Evolutionary conservation across 257 asterid species (phyloP), one percentile per base, ranked within the genome.

Genomic region (Primulina huaijiensis): DNA sequence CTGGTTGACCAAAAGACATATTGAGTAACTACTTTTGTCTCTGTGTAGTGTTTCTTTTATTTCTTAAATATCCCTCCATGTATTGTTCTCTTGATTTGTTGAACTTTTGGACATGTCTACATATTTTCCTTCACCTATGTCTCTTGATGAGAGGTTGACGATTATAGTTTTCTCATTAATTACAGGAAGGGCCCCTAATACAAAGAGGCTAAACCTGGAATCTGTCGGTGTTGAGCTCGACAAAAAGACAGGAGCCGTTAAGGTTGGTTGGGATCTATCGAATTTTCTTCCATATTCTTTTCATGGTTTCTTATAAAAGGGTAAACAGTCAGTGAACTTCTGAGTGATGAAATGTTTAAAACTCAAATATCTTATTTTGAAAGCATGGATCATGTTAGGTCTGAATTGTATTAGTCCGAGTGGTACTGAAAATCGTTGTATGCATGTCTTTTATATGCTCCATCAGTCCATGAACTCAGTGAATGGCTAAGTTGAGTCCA

Each of bases 141-240:
- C 33, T 64, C 65, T 57, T 31, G 40, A 20, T 58, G 64, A 53
- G 75, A 62, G 62, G 61, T 70, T 46, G 50, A 38, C 67, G 52
- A 55, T 63, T 40, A 61, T 60, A 14, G 64, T 60, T 72, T 73
- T 69, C 68, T 70, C 35, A 23, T 67, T 78, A 65, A 55, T 74
- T 79, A 65, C 87, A 92, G 98, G 98, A 65, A 88, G 98, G 75
- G 82, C 77, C 57, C 98, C 98, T n/a, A 92, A 92, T 81, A 73
- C 97, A 25, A 92, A 87, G 79, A 82, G 98, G 78, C 76, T 92
- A 74, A 92, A 92, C 81, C 90, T 92, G 82, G 92, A 83, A 77
- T 79, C 96, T 53, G 96, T 84, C 21, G 98, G 96, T 33, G 90
- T 92, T 62, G 85, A 90, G 78, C 90, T 88, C 75, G 97, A 90